A percentile compares a stretch with the other conserved stretches of the same genome.
Conservation (phyloP, 2,329 filamentous ascomycete genomes). For the Chaetomiaceae sp. region DNA sequence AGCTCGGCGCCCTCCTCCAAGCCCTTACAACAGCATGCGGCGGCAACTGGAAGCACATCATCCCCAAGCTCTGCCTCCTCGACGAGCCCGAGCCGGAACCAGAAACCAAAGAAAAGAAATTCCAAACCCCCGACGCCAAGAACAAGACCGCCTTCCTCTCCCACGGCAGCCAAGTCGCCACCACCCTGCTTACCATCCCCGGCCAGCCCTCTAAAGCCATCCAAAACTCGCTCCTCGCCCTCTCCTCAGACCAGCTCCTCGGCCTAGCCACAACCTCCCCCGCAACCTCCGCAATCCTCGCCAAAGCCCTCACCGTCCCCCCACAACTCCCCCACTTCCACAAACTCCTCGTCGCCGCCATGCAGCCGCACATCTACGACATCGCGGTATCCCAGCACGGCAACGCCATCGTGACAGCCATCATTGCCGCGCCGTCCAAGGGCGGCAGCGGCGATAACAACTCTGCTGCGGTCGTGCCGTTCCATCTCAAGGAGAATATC, state of each 20-base stretch:
- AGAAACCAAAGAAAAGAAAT: conserved; percentile 24
- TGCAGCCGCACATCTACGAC: conserved; percentile 42
- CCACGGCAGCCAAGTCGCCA: conserved; percentile 78
- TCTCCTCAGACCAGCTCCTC: conserved; percentile 53
- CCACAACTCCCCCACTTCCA: conserved; percentile 51
- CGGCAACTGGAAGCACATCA: conserved; percentile 42
- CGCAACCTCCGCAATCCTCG: conserved; percentile 46
- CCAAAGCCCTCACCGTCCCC: conserved; percentile 46
- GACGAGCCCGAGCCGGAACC: conserved; percentile 32
- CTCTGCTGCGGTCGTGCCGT: conserved; percentile 46
- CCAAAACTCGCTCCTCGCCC: conserved; percentile 64
- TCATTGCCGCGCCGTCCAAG: conserved; percentile 47
- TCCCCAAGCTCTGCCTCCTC: conserved; percentile 48
- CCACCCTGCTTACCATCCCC: conserved; percentile 71
- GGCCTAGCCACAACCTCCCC: conserved; percentile 57
- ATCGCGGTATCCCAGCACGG: conserved; percentile 49
- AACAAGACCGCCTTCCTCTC: conserved; percentile 53
- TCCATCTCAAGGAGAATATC: conserved; percentile 54
- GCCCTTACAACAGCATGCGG: conserved; percentile 47
- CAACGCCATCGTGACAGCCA: conserved; percentile 47
- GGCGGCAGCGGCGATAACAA: conserved; percentile 26
- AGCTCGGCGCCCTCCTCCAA: conserved; percentile 45
- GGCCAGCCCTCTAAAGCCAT: conserved; percentile 66
- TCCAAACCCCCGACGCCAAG: conserved; percentile 41
- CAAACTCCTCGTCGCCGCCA: conserved; percentile 47